A percentile compares a stretch with the other conserved stretches of the same genome.
These are phyloP conservation scores for Triticum timopheevii DNA, from an alignment of 176 grass and related monocot species.

Conservation along the genomic window DNA sequence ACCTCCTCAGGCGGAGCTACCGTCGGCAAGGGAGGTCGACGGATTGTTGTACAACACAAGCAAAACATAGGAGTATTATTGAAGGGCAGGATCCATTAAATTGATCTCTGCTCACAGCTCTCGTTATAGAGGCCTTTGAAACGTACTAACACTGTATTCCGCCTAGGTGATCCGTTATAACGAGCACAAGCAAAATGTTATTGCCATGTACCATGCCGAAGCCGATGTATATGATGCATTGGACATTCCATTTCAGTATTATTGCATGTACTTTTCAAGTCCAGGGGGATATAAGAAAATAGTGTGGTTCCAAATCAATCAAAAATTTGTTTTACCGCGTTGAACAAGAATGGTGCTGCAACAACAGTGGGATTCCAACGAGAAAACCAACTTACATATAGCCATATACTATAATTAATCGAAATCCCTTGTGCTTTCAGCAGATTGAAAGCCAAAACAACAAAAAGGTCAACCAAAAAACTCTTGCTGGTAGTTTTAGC, in stretches of 20 bases:
- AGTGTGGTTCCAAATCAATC: conserved; percentile 38
- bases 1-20: too few relatives aligned
- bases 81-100: too few relatives aligned
- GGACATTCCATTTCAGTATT: conserved; percentile 12
- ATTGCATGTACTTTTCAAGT: conserved; percentile 36
- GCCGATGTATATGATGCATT: too few relatives aligned
- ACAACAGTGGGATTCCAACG: conserved; percentile 34
- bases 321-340: conserved; percentile 12
- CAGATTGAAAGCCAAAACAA: conserved; percentile 37
- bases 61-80: too few relatives aligned
- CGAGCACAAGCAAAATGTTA: too few relatives aligned
- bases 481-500: conserved; percentile 43
- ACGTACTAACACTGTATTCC: too few relatives aligned
- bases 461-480: conserved; percentile 18
- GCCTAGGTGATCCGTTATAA: too few relatives aligned
- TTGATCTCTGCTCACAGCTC: too few relatives aligned
- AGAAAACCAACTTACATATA: conserved; percentile 41
- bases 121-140: too few relatives aligned
- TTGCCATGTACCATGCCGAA: too few relatives aligned
- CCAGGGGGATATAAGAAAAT: conserved; percentile 22
- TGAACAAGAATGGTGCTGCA: conserved; percentile 21
- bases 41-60: too few relatives aligned
- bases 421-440: conserved; percentile 36
- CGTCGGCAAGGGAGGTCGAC: too few relatives aligned
- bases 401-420: conserved; percentile 52